Conservation (phyloP, 2,329 filamentous ascomycete species). For the Trichoderma pleuroti region DNA sequence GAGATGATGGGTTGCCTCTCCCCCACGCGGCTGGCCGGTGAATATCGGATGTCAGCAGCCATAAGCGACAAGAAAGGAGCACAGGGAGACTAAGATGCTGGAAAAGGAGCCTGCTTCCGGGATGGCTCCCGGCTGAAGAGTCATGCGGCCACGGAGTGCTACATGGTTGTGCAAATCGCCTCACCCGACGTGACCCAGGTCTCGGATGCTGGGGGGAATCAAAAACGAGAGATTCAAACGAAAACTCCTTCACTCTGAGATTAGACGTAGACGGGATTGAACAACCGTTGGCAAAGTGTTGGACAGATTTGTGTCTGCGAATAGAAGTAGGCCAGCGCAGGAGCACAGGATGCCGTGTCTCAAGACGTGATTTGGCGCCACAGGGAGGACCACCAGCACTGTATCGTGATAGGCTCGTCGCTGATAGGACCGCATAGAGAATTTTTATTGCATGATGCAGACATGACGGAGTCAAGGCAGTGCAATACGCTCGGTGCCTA, state of each 20-base stretch:
- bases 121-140: neutral
- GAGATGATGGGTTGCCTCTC: neutral
- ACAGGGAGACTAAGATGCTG: neutral
- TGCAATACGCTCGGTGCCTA: neutral
- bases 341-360: neutral
- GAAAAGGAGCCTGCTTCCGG: neutral
- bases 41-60: neutral
- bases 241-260: neutral
- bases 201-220: neutral
- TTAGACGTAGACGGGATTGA: neutral
- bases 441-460: neutral
- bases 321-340: neutral
- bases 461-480: neutral
- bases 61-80: neutral
- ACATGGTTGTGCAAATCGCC: neutral
- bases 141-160: neutral
- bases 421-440: neutral
- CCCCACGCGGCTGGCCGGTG: conserved; percentile 1
- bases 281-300: neutral
- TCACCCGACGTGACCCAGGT: neutral
- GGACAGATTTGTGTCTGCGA: neutral
- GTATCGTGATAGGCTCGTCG: neutral
- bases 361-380: neutral
- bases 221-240: no score
- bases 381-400: neutral